Evolutionary conservation across 257 asterid species (phyloP).

Genomic region (Leptodermis oblonga): DNA sequence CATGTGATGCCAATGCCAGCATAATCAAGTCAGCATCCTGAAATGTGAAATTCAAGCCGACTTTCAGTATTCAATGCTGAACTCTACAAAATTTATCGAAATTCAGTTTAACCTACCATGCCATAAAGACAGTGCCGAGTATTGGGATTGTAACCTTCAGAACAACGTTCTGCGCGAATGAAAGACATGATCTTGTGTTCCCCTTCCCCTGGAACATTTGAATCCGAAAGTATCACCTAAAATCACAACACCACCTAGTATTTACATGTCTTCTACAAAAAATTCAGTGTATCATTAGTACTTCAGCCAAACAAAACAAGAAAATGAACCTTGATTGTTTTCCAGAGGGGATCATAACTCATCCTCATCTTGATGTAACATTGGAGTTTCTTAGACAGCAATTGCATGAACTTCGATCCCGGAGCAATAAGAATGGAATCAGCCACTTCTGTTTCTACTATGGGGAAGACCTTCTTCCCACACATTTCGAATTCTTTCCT

Average conservation of each 20-base stretch:
- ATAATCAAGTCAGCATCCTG: constrained; percentile 74
- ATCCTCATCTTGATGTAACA: constrained; percentile 31
- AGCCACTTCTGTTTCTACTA: constrained; percentile 37
- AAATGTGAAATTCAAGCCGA: background rate
- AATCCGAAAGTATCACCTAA: constrained; percentile 68
- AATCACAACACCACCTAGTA: background rate
- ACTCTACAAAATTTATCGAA: background rate
- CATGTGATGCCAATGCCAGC: constrained; percentile 66
- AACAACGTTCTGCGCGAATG: constrained; percentile 47
- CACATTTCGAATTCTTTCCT: constrained; percentile 36
- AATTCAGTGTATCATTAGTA: background rate
- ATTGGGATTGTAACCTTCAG: constrained; percentile 49
- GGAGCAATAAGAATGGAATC: constrained; percentile 66
- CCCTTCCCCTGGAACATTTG: constrained; percentile 74
- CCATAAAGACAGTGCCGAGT: constrained; percentile 66
- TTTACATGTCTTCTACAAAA: background rate
- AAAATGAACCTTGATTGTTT: constrained; percentile 39
- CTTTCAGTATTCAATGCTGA: background rate
- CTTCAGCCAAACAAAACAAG: background rate
- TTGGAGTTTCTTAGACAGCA: constrained; percentile 33
- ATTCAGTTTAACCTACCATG: constrained; percentile 29
- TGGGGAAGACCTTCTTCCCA: constrained; percentile 43
- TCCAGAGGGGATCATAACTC: constrained; percentile 42
- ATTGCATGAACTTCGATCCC: constrained; percentile 54
- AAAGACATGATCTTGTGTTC: constrained; percentile 68